These are phyloP conservation scores for Pholiota conissans DNA, from an alignment of 768 basidiomycete genomes.

Conservation along the genomic window DNA sequence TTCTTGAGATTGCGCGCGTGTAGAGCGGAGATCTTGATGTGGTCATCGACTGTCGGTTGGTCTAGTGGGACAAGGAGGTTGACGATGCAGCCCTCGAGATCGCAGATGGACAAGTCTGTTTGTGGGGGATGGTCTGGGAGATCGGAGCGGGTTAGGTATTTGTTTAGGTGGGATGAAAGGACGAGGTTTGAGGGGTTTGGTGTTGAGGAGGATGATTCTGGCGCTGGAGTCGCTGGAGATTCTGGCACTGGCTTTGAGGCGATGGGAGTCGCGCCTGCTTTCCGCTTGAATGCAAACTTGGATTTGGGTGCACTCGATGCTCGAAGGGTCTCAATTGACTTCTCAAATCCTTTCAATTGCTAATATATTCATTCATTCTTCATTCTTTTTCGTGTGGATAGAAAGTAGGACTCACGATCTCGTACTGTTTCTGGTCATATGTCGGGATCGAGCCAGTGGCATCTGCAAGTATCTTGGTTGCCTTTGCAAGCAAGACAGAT, in stretches of 20 bases:
- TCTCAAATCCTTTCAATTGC: slow-evolving; percentile 70
- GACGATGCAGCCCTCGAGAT: slow-evolving; percentile 69
- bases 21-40: slow-evolving; percentile 48
- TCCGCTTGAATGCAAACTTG: slow-evolving; percentile 68
- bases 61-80: slow-evolving; percentile 47
- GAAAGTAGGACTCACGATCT: slow-evolving; percentile 46
- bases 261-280: slow-evolving; percentile 14
- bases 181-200: slow-evolving; percentile 32
- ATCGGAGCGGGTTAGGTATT: slow-evolving; percentile 47
- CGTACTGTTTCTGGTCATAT: slow-evolving; percentile 76
- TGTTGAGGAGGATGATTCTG: slow-evolving; percentile 4
- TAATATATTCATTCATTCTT: slow-evolving; percentile 25
- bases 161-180: slow-evolving; percentile 44
- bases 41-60: background rate
- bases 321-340: slow-evolving; percentile 50
- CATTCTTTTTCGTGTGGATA: background rate
- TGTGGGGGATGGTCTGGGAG: slow-evolving; percentile 34
- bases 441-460: slow-evolving; percentile 65
- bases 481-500: slow-evolving; percentile 50
- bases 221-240: slow-evolving; percentile 9
- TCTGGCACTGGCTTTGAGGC: background rate
- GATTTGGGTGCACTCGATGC: slow-evolving; percentile 44
- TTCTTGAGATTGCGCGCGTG: slow-evolving; percentile 63
- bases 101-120: slow-evolving; percentile 63
- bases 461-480: slow-evolving; percentile 63